Conservation (phyloP, 345 rosid genomes). For the Pistacia integerrima region DNA sequence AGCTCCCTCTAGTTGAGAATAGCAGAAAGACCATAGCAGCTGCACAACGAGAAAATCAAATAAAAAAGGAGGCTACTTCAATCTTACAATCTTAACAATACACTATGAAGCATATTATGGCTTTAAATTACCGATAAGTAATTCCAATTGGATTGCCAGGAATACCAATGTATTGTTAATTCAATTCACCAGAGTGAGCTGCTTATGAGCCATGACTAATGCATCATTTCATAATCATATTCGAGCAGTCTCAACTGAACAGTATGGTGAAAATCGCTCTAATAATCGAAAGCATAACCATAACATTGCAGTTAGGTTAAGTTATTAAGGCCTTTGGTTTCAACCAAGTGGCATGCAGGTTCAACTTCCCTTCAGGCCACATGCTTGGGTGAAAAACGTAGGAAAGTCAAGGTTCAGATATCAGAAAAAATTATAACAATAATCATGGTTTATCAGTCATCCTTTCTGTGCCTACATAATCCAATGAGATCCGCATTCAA, state of each 20-base stretch:
- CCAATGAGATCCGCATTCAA: conserved; percentile 4
- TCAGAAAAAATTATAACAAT: too few species aligned
- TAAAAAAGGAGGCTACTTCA: background rate
- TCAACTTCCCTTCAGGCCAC: too few species aligned
- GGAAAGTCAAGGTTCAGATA: too few species aligned
- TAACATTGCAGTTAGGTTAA: background rate
- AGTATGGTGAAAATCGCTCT: background rate
- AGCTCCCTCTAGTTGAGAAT: conserved; percentile 60
- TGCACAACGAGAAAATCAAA: conserved; percentile 33
- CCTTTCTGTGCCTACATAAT: background rate
- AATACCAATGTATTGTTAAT: background rate
- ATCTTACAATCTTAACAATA: background rate
- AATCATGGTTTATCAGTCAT: too few species aligned
- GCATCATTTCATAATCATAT: conserved; percentile 6
- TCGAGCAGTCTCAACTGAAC: background rate
- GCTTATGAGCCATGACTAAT: background rate
- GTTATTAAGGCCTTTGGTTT: too few species aligned
- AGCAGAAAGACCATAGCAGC: conserved; percentile 94
- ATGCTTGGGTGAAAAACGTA: too few species aligned
- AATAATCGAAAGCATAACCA: too few species aligned
- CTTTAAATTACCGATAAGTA: background rate
- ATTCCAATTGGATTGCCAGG: background rate
- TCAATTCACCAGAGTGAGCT: background rate
- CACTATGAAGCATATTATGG: background rate
- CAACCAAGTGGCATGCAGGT: too few species aligned